phyloP scores from a whole-genome alignment of 225 moss, liverwort and hornwort species.

The Sphagnum tenellum region DNA sequence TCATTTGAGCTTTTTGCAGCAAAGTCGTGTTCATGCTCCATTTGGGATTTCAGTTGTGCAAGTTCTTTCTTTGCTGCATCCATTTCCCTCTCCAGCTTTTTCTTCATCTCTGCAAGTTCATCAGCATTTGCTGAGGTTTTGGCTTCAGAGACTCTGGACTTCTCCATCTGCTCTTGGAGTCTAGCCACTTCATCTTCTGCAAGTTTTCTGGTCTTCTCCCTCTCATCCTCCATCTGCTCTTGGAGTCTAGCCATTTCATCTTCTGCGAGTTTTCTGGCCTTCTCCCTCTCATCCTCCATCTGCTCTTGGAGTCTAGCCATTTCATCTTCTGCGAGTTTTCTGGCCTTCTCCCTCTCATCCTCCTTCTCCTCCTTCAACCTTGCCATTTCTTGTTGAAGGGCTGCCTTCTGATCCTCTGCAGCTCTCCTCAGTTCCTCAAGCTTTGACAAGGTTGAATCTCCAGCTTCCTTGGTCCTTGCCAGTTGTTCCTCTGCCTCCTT shows the following conservation, averaged over 20 bases:
- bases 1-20: slow-evolving; percentile 6
- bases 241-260: slow-evolving; percentile 1
- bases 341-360: not conserved
- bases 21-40: not conserved
- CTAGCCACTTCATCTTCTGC: slow-evolving; percentile 2
- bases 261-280: slow-evolving; percentile 1
- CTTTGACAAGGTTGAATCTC: slow-evolving; percentile 3
- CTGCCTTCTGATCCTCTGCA: not conserved
- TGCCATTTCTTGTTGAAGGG: not conserved
- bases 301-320: not conserved
- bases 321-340: slow-evolving; percentile 4
- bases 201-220: not conserved
- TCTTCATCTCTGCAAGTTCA: not conserved
- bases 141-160: not conserved
- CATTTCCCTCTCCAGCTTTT: not conserved
- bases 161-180: not conserved
- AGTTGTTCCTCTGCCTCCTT: slow-evolving; percentile 13
- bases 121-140: not conserved
- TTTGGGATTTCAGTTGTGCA: slow-evolving; percentile 4
- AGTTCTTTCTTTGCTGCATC: slow-evolving; percentile 1
- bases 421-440: slow-evolving; percentile 2
- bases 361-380: slow-evolving; percentile 2
- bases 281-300: not conserved
- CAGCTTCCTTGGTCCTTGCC: slow-evolving; percentile 5
- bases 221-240: not conserved